Conservation (phyloP, 208 protist genomes). For the Leishmania amazonensis region DNA sequence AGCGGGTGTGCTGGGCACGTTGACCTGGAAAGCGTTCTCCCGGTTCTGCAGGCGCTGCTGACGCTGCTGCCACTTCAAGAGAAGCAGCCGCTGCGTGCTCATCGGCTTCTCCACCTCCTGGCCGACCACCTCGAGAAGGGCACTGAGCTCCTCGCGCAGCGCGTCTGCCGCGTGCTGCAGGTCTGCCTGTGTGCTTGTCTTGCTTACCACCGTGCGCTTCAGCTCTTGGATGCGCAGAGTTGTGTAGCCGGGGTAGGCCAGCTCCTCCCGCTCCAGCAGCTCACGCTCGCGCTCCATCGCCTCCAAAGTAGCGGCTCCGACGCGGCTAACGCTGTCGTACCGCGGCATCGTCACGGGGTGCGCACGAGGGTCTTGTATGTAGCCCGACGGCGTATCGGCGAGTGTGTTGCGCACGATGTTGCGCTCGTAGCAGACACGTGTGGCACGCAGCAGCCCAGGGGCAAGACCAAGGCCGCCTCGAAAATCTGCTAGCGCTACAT, state of each 20-base stretch:
- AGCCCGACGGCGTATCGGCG: conserved; percentile 70
- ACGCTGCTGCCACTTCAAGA: conserved; percentile 43
- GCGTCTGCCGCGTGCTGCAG: conserved; percentile 31
- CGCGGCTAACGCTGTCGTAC: conserved; percentile 39
- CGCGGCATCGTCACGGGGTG: conserved; percentile 49
- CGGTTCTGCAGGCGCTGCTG: conserved; percentile 29
- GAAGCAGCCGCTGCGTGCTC: conserved; percentile 27
- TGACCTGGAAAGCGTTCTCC: conserved; percentile 25
- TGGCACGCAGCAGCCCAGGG: conserved; percentile 11
- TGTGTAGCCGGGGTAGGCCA: conserved; percentile 70
- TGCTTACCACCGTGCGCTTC: conserved; percentile 46
- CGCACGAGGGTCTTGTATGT: conserved; percentile 67
- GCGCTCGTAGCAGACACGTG: conserved; percentile 33
- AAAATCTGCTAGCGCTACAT: not conserved
- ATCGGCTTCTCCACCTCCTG: conserved; percentile 44
- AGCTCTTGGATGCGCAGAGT: conserved; percentile 49
- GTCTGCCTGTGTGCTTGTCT: conserved; percentile 19
- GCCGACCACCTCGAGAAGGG: conserved; percentile 34
- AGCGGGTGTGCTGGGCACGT: not conserved
- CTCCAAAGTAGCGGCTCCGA: conserved; percentile 43
- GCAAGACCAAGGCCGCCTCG: not conserved
- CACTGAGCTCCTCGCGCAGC: conserved; percentile 44
- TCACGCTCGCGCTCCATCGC: conserved; percentile 54
- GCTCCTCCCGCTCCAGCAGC: conserved; percentile 55
- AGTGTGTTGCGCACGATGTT: conserved; percentile 70